phyloP scores from a whole-genome alignment of 1,284 basidiomycete species.

The Ustilago trichophora region DNA sequence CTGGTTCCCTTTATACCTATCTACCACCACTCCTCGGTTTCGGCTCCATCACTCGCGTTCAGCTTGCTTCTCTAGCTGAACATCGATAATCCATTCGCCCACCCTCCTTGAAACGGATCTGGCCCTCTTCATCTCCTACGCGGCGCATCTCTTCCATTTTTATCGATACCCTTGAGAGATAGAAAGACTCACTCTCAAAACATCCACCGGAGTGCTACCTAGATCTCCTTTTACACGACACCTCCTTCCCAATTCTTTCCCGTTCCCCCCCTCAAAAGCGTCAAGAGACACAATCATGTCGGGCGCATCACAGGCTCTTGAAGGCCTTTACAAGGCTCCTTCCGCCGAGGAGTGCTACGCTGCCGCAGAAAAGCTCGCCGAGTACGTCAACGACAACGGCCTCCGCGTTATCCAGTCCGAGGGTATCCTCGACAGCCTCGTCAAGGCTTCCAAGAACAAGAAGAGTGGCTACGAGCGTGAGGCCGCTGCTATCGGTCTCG shows the following conservation, averaged over 20 bases:
- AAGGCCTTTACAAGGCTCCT: constrained; percentile 56
- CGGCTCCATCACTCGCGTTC: constrained; percentile 8
- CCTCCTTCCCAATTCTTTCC: neutral
- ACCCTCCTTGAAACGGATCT: neutral
- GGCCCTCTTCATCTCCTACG: no score
- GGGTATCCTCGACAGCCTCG: constrained; percentile 66
- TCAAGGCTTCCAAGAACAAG: constrained; percentile 77
- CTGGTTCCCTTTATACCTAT: constrained; percentile 2
- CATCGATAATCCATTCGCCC: constrained; percentile 7
- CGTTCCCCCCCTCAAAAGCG: constrained; percentile 8
- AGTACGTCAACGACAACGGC: constrained; percentile 65
- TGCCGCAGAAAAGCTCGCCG: constrained; percentile 67
- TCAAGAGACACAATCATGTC: constrained; percentile 20
- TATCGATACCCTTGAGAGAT: constrained; percentile 28
- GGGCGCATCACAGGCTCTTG: constrained; percentile 35
- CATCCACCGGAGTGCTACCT: no score
- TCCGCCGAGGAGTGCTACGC: constrained; percentile 55
- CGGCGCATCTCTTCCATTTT: neutral
- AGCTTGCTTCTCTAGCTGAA: constrained; percentile 4
- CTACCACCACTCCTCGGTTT: constrained; percentile 29
- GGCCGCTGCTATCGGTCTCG: constrained; percentile 79
- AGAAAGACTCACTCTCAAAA: no score
- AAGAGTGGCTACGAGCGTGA: constrained; percentile 92
- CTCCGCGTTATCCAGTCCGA: constrained; percentile 65
- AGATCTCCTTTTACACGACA: neutral